A percentile compares a stretch with the other conserved stretches of the same genome.
Conservation (phyloP, 139 green algal genomes). For the Picochlorum sp. region DNA sequence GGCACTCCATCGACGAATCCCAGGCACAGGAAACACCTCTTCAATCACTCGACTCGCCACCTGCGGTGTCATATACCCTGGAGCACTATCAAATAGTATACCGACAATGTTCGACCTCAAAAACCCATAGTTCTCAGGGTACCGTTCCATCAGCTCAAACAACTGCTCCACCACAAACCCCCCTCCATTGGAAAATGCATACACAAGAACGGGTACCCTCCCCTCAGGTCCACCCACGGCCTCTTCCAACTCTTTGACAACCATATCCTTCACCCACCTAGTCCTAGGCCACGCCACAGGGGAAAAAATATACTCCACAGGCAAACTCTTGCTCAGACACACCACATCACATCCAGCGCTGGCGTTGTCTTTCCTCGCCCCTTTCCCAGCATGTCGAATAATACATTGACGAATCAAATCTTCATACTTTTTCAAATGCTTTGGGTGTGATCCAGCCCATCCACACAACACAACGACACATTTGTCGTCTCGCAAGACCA, state of each 20-base stretch:
- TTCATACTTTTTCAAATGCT: slow-evolving; percentile 6
- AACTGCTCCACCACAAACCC: slow-evolving; percentile 18
- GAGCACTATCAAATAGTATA: slow-evolving; percentile 17
- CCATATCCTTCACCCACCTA: slow-evolving; percentile 2
- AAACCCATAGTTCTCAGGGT: background rate
- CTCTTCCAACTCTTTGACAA: background rate
- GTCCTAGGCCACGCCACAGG: background rate
- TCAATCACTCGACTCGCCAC: slow-evolving; percentile 1
- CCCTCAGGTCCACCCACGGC: background rate
- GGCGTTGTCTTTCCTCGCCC: background rate
- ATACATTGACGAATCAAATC: background rate
- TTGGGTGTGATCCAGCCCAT: slow-evolving; percentile 9
- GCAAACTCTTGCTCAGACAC: slow-evolving; percentile 7
- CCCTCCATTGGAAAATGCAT: slow-evolving; percentile 26
- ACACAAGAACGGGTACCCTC: slow-evolving; percentile 8
- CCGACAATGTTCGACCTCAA: background rate
- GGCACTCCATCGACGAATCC: background rate
- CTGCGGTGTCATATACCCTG: slow-evolving; percentile 4
- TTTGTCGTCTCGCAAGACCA: background rate
- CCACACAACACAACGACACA: slow-evolving; percentile 2
- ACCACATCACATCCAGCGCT: slow-evolving; percentile 1
- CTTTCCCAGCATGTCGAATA: too few species aligned
- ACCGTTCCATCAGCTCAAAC: slow-evolving; percentile 3
- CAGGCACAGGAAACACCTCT: background rate
- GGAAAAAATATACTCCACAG: slow-evolving; percentile 10